Evolutionary conservation across 169 alveolate genomes (phyloP).

Genomic region (Cyclospora cayetanensis): DNA sequence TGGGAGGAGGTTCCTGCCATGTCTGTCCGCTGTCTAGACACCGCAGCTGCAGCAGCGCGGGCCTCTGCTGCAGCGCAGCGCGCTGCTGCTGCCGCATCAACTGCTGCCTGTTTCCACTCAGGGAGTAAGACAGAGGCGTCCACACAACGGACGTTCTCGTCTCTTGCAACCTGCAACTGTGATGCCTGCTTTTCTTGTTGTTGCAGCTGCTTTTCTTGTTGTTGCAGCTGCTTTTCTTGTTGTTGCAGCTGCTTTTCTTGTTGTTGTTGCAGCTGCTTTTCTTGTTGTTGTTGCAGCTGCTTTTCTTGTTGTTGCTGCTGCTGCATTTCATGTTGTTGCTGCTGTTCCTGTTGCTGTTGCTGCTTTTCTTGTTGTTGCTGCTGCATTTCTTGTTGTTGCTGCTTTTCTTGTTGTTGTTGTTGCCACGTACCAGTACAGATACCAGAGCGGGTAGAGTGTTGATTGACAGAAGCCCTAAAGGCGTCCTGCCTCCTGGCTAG

Average conservation of each 20-base stretch:
- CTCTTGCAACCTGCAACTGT: no score
- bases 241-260: not conserved
- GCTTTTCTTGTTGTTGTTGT: no score
- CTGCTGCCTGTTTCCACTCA: constrained; percentile 17
- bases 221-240: not conserved
- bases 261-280: not conserved
- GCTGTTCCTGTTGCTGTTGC: not conserved
- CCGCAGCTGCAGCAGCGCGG: not conserved
- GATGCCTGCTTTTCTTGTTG: not conserved
- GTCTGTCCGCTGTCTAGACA: not conserved
- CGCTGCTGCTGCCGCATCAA: not conserved
- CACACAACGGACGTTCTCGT: no score
- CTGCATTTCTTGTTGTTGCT: no score
- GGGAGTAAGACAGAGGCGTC: no score
- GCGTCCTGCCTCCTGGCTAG: not conserved
- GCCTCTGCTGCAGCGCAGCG: not conserved
- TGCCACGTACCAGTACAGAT: not conserved
- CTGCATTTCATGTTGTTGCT: not conserved
- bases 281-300: no score
- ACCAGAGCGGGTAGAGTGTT: no score
- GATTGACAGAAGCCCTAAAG: no score
- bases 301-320: not conserved
- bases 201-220: not conserved
- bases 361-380: not conserved
- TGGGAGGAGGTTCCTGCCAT: not conserved